These are phyloP conservation scores for Aureobasidium leucospermi DNA, from an alignment of 2,329 filamentous ascomycete genomes.

Conservation along the genomic window DNA sequence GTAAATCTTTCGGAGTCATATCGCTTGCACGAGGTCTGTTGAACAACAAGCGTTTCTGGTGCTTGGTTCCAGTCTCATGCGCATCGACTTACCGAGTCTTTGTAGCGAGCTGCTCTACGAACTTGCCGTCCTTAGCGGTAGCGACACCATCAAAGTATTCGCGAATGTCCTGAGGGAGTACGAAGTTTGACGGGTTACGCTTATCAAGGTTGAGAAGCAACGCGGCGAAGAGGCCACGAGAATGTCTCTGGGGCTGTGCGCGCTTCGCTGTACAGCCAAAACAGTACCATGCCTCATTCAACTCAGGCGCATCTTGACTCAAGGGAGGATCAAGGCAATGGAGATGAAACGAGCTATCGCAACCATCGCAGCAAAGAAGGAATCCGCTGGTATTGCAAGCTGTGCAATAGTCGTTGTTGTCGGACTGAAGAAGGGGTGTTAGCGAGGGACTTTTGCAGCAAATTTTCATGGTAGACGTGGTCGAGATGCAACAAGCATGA, in stretches of 20 bases:
- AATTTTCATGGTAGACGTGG: conserved; percentile 2
- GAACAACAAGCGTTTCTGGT: not conserved
- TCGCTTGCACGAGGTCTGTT: not conserved
- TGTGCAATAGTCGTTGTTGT: conserved; percentile 87
- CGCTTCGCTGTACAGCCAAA: conserved; percentile 55
- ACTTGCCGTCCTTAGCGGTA: conserved; percentile 70
- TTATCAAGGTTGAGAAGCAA: conserved; percentile 48
- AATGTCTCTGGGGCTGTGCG: conserved; percentile 28
- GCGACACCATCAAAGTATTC: conserved; percentile 73
- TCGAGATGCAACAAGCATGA: not conserved
- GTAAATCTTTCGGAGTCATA: not conserved
- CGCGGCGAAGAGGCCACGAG: conserved; percentile 52
- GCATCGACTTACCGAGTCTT: conserved; percentile 48
- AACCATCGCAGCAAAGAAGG: conserved; percentile 89
- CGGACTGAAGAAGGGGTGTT: conserved; percentile 33
- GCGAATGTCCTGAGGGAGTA: conserved; percentile 63
- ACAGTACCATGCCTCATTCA: conserved; percentile 74
- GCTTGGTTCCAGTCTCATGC: not conserved
- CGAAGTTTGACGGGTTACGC: conserved; percentile 30
- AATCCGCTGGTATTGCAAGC: conserved; percentile 78
- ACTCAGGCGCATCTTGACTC: conserved; percentile 36
- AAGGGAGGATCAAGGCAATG: conserved; percentile 78
- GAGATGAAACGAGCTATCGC: conserved; percentile 83
- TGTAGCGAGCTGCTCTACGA: conserved; percentile 59
- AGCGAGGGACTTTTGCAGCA: conserved; percentile 23